Percentiles rank a stretch among this genome's conserved stretches.
Evolutionary conservation across 1,284 basidiomycete genomes (phyloP).

Genomic region (Moesziomyces antarcticus): DNA sequence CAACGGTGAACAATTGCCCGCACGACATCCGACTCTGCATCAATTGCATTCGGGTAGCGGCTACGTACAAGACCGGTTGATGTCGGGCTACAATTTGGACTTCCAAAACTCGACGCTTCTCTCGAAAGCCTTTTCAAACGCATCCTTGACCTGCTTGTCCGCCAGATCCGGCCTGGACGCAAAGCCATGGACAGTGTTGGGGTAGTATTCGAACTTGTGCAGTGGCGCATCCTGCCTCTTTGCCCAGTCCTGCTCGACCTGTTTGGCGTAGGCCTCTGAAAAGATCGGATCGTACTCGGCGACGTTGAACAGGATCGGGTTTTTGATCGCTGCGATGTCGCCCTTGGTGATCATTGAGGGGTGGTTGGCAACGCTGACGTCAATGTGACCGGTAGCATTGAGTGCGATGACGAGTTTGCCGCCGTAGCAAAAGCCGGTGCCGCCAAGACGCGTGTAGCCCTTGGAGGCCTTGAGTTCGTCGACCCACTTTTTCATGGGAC

Average conservation of each 20-base stretch:
- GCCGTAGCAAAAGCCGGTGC: slow-evolving; percentile 77
- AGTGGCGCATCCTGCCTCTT: slow-evolving; percentile 70
- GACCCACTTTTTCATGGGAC: slow-evolving; percentile 34
- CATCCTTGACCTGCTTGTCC: slow-evolving; percentile 71
- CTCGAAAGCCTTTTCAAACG: slow-evolving; percentile 70
- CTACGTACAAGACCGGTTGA: too few relatives aligned
- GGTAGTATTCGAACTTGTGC: slow-evolving; percentile 73
- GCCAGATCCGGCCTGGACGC: slow-evolving; percentile 72
- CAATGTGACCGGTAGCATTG: slow-evolving; percentile 66
- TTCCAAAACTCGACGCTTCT: slow-evolving; percentile 30
- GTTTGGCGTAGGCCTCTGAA: slow-evolving; percentile 68
- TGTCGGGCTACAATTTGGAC: slow-evolving; percentile 17
- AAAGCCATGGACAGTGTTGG: slow-evolving; percentile 75
- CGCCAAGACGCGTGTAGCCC: slow-evolving; percentile 74
- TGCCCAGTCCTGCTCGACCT: slow-evolving; percentile 71
- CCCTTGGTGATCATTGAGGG: slow-evolving; percentile 70
- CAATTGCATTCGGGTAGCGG: too few relatives aligned
- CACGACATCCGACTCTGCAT: too few relatives aligned
- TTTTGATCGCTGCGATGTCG: slow-evolving; percentile 69
- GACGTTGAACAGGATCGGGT: slow-evolving; percentile 73
- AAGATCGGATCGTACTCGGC: slow-evolving; percentile 75
- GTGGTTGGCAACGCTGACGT: slow-evolving; percentile 74
- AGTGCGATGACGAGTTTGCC: slow-evolving; percentile 67
- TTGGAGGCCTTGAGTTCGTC: slow-evolving; percentile 69
- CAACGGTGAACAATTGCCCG: too few relatives aligned